These are phyloP conservation scores for Cyberlindnera amylophila DNA, from an alignment of 805 yeast genomes.

Conservation along the genomic window DNA sequence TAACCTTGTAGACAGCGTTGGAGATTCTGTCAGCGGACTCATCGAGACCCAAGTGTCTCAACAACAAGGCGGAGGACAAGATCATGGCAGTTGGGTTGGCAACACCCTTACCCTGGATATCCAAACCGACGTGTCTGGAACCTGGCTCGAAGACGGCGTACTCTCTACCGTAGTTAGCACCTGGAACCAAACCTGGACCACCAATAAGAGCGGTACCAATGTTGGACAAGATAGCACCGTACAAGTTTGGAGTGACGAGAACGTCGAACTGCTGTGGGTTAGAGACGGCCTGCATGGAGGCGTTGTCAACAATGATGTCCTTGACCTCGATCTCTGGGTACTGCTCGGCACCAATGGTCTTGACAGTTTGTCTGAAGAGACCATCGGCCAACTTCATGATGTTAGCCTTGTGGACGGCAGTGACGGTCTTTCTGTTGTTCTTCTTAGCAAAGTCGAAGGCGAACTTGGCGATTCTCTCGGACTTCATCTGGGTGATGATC, in stretches of 20 bases:
- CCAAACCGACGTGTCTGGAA: constrained; percentile 98
- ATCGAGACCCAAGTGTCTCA: constrained; percentile 92
- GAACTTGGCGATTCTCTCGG: constrained; percentile 96
- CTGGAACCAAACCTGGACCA: constrained; percentile 98
- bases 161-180: constrained; percentile 97
- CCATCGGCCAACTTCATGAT: constrained; percentile 99
- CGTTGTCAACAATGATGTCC: constrained; percentile 97
- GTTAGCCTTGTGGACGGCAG: constrained; percentile 98
- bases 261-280: constrained; percentile 98
- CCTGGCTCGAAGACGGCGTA: constrained; percentile 99
- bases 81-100: constrained; percentile 99
- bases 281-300: constrained; percentile 99
- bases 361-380: constrained; percentile 89
- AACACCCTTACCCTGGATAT: constrained; percentile 87
- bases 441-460: constrained; percentile 94
- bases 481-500: constrained; percentile 89
- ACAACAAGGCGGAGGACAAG: constrained; percentile 83
- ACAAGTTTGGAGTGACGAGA: constrained; percentile 94
- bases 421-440: constrained; percentile 87
- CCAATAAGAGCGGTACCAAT: constrained; percentile 97
- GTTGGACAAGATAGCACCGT: constrained; percentile 96
- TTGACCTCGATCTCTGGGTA: constrained; percentile 79
- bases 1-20: constrained; percentile 82
- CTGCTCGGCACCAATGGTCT: constrained; percentile 79
- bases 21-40: constrained; percentile 82